These are phyloP conservation scores for Mortierella polycephala DNA, from an alignment of 371 early-diverging fungal genomes.

Conservation along the genomic window DNA sequence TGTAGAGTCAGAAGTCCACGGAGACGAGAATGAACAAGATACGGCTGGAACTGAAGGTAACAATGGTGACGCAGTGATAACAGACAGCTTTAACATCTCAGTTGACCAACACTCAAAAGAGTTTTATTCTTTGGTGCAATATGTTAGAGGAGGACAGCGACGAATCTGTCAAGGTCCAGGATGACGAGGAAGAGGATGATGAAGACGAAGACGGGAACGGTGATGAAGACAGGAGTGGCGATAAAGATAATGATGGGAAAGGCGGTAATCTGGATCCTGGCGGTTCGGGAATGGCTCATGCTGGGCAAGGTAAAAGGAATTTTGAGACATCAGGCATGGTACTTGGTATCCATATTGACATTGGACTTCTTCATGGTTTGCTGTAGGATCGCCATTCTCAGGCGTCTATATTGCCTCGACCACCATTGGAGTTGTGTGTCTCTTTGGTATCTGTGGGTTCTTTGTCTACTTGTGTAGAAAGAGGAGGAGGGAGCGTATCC, in stretches of 20 bases:
- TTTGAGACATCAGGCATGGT: not conserved
- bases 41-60: slow-evolving; percentile 4
- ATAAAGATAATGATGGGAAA: not conserved
- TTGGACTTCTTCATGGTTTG: not conserved
- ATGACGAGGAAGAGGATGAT: slow-evolving; percentile 5
- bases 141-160: not conserved
- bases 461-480: slow-evolving; percentile 27
- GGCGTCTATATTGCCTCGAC: slow-evolving; percentile 31
- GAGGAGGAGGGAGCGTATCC: slow-evolving; percentile 16
- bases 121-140: not conserved
- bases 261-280: not conserved
- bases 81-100: not conserved
- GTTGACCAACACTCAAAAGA: not conserved
- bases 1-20: not conserved
- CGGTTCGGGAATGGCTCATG: slow-evolving; percentile 5
- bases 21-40: slow-evolving; percentile 11
- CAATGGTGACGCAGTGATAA: not conserved
- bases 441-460: slow-evolving; percentile 19
- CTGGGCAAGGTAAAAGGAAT: slow-evolving; percentile 8
- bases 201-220: not conserved
- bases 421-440: slow-evolving; percentile 11
- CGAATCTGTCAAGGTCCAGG: not conserved
- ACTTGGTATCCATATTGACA: not conserved
- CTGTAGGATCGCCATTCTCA: not conserved
- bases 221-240: not conserved